Base-by-base conservation (phyloP, 164 flowering plant species). In the Macadamia tetraphylla region DNA sequence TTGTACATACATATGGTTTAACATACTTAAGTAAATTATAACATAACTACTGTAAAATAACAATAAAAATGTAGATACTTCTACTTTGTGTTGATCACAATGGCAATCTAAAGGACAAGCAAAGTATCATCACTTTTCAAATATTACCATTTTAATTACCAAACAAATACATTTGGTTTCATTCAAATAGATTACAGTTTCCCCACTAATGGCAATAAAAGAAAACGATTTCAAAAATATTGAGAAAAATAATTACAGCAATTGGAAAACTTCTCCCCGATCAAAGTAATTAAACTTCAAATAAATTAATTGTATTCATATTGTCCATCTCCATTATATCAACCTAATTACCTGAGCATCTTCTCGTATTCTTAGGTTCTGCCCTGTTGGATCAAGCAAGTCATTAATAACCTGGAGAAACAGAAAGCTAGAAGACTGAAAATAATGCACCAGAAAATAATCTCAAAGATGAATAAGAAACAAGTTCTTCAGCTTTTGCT, bases 321-420 rank as follows among this genome's bases (percentile, higher is more conserved):
- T 57, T 0, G 56, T 29, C 56, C 8, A 30, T 52, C 17, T 58
- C 62, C 44, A 9, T 6, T 56, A 7, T 49, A 55, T 62, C 7
- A 64, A 69, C 10, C 63, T 14, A 67, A 76, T 53, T 72, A 90
- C 96, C 91, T 90, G 96, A 65, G 84, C 66, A 81, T 90, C 94
- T 75, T 90, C 96, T 58, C 96, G 74, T 72, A 90, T 80, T 71
- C 88, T 74, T 58, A 90, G 80, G 64, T 88, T 90, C 80, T 90
- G 93, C 18, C 91, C 96, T 43, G 82, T 80, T 71, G 96, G 85
- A 86, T 90, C 85, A 62, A 90, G 86, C 76, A 90, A 82, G 73
- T 90, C 96, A 79, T 90, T 90, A 64, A 90, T 87, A 70, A 90
- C 96, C 96, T 90, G 81, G 57, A 52, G 60, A 64, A 10, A 6